phyloP scores from a whole-genome alignment of 768 basidiomycete species.

The Cubamyces lactineus region DNA sequence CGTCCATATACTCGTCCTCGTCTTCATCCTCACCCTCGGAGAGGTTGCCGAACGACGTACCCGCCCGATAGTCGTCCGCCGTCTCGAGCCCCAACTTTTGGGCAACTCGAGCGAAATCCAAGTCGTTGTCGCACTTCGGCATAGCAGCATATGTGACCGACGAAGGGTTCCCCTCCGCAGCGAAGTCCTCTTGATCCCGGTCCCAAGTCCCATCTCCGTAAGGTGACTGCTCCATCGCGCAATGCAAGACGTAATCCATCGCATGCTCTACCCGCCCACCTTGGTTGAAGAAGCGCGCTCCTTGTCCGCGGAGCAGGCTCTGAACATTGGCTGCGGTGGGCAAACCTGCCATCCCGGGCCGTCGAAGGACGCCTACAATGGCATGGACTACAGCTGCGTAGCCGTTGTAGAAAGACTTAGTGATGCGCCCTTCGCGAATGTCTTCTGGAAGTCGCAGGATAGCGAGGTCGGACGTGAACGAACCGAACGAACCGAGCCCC shows the following conservation, averaged over 20 bases:
- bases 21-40: too few relatives aligned
- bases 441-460: neutral
- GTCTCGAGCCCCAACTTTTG: neutral
- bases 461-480: neutral
- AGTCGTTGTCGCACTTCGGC: conserved; percentile 20
- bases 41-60: too few relatives aligned
- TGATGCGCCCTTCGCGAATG: neutral
- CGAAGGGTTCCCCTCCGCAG: neutral
- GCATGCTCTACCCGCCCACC: conserved; percentile 13
- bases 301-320: neutral
- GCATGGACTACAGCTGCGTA: conserved; percentile 9
- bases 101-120: conserved; percentile 5
- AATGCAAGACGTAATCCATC: conserved; percentile 12
- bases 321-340: neutral
- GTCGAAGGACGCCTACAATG: neutral
- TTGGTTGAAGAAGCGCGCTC: neutral
- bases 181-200: neutral
- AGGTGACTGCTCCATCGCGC: conserved; percentile 7
- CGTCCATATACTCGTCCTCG: too few relatives aligned
- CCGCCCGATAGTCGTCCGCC: neutral
- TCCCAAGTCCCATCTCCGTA: conserved; percentile 13
- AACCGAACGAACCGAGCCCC: too few relatives aligned
- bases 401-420: neutral
- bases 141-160: neutral
- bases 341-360: neutral